phyloP scores from a whole-genome alignment of 2,329 filamentous ascomycete species.

The Ceratocystis huliohia region DNA sequence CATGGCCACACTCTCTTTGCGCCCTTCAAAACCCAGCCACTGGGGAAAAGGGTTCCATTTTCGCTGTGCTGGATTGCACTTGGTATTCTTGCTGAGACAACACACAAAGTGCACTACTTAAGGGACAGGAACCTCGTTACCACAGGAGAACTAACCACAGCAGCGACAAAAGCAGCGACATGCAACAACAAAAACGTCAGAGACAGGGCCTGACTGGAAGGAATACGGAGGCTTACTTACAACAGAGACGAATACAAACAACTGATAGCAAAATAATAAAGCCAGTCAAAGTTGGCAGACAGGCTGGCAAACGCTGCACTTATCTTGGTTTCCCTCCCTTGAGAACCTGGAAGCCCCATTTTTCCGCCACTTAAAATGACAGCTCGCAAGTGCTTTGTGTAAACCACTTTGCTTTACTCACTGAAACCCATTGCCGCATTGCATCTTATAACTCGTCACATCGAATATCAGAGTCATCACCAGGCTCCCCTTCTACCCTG shows the following conservation, averaged over 20 bases:
- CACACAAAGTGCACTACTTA: neutral
- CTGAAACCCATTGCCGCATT: neutral
- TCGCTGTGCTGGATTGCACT: neutral
- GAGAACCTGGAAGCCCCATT: neutral
- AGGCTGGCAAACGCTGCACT: too few species aligned
- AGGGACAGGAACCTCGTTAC: neutral
- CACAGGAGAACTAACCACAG: too few species aligned
- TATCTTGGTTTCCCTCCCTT: neutral
- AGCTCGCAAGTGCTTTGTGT: neutral
- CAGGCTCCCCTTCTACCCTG: neutral
- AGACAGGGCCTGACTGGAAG: neutral
- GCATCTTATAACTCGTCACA: constrained; percentile 1
- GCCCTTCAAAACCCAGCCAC: neutral
- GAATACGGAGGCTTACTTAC: neutral
- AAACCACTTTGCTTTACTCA: neutral
- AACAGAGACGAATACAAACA: neutral
- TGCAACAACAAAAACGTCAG: neutral
- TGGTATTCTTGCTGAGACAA: constrained; percentile 13
- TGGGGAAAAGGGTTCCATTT: neutral
- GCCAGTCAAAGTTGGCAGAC: neutral
- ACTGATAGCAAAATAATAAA: neutral
- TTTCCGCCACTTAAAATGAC: constrained; percentile 4
- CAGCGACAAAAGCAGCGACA: neutral
- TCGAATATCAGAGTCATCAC: neutral
- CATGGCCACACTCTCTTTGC: neutral